Evolutionary conservation across 495 filamentous ascomycete genomes (phyloP).

Genomic region (Delitschia confertaspora): DNA sequence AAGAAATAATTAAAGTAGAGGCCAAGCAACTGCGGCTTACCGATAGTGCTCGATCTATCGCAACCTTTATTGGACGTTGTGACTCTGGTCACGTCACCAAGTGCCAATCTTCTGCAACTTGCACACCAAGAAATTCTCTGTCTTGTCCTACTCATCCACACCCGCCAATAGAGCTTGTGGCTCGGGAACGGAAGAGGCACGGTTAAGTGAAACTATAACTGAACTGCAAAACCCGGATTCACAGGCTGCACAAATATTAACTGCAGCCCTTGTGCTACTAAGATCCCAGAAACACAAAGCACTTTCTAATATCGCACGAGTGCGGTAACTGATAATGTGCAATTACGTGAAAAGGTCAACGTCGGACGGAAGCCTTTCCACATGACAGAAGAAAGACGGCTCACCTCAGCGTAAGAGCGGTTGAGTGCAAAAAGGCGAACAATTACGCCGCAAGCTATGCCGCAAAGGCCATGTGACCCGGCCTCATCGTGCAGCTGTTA

Average conservation of each 20-base stretch:
- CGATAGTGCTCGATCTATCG: conserved; percentile 7
- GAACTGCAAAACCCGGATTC: conserved; percentile 5
- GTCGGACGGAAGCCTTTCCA: not conserved
- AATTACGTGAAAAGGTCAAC: conserved; percentile 4
- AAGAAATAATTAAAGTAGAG: conserved; percentile 20
- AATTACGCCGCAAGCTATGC: too few species aligned
- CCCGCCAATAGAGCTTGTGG: too few species aligned
- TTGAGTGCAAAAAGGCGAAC: too few species aligned
- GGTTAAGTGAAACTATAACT: conserved; percentile 4
- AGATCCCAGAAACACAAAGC: conserved; percentile 3
- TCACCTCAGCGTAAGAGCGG: conserved; percentile 7
- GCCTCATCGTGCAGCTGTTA: not conserved
- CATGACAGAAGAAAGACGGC: not conserved
- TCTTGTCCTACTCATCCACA: too few species aligned
- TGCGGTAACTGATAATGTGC: not conserved
- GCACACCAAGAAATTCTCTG: too few species aligned
- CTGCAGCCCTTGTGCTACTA: conserved; percentile 2
- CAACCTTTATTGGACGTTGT: conserved; percentile 2
- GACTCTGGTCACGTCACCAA: not conserved
- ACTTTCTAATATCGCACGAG: conserved; percentile 5
- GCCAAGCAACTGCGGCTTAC: conserved; percentile 15
- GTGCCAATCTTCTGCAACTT: not conserved
- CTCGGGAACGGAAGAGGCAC: not conserved
- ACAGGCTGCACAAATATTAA: conserved; percentile 3
- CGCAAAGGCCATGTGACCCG: too few species aligned